Percentiles rank a stretch among this genome's conserved stretches.
phyloP scores from a whole-genome alignment of 768 basidiomycete genomes.

The Gautieria morchelliformis region DNA sequence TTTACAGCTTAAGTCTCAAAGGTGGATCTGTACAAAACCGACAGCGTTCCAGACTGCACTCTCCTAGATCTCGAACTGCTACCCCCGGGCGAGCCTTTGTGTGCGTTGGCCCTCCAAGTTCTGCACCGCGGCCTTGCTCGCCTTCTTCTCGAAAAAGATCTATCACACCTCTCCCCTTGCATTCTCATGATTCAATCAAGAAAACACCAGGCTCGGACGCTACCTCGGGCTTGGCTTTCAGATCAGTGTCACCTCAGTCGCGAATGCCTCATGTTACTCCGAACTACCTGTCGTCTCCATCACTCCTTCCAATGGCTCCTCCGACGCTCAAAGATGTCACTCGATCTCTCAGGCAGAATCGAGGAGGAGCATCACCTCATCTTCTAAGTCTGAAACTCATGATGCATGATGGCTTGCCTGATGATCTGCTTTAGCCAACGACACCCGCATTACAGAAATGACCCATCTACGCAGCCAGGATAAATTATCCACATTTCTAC shows the following conservation, averaged over 20 bases:
- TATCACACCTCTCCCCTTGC: background rate
- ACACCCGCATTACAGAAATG: background rate
- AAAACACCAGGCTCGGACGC: background rate
- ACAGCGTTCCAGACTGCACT: background rate
- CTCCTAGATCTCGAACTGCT: background rate
- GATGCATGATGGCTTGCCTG: background rate
- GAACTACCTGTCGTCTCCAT: background rate
- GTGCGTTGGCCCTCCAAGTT: background rate
- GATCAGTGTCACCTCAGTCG: background rate
- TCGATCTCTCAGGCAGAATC: background rate
- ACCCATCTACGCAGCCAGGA: background rate
- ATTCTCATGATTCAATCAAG: background rate
- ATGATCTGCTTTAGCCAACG: background rate
- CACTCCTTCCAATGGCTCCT: background rate
- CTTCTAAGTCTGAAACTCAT: background rate
- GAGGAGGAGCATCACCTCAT: background rate
- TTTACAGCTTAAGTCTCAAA: background rate
- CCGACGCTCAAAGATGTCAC: background rate
- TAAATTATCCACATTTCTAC: background rate
- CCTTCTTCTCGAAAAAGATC: background rate
- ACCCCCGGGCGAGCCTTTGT: background rate
- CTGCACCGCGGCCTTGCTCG: background rate
- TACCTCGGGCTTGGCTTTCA: background rate
- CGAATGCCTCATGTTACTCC: background rate
- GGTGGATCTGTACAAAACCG: background rate